These are phyloP conservation scores for Oryza longistaminata DNA, from an alignment of 176 grass and related monocot genomes.

Conservation along the genomic window DNA sequence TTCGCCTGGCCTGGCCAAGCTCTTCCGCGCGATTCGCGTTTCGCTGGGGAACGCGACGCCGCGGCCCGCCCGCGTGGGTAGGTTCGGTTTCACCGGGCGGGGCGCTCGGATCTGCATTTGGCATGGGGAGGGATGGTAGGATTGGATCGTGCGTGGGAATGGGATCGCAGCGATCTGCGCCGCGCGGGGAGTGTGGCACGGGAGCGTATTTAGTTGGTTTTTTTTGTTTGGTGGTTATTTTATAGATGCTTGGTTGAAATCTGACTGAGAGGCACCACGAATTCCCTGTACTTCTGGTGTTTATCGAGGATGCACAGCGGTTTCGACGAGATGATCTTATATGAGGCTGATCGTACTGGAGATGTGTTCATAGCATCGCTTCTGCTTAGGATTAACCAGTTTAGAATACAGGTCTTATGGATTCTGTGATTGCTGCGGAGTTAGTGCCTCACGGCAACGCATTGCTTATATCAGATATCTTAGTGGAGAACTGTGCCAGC, in stretches of 20 bases:
- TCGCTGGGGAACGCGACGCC: too few species aligned
- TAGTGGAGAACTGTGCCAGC: not conserved
- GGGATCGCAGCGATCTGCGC: conserved; percentile 20
- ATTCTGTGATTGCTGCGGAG: not conserved
- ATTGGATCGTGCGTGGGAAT: not conserved
- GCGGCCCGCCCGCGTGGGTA: not conserved
- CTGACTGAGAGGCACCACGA: not conserved
- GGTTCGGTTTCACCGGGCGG: not conserved
- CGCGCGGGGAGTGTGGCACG: not conserved
- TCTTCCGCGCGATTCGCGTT: not conserved
- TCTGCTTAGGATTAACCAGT: not conserved
- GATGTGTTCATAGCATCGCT: not conserved
- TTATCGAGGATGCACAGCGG: not conserved
- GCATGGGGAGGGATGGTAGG: not conserved
- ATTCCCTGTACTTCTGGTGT: not conserved
- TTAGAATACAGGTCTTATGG: not conserved
- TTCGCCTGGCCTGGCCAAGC: not conserved
- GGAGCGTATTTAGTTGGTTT: not conserved
- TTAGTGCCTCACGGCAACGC: not conserved
- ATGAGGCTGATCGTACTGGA: not conserved
- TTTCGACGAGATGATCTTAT: conserved; percentile 16
- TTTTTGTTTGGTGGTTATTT: not conserved
- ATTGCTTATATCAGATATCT: not conserved
- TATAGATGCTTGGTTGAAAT: not conserved
- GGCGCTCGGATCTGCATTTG: conserved; percentile 12